A percentile compares a stretch with the other conserved stretches of the same genome.
These are phyloP conservation scores for Graphiopsis chlorocephala DNA, from an alignment of 2,329 filamentous ascomycete species.

Conservation along the genomic window DNA sequence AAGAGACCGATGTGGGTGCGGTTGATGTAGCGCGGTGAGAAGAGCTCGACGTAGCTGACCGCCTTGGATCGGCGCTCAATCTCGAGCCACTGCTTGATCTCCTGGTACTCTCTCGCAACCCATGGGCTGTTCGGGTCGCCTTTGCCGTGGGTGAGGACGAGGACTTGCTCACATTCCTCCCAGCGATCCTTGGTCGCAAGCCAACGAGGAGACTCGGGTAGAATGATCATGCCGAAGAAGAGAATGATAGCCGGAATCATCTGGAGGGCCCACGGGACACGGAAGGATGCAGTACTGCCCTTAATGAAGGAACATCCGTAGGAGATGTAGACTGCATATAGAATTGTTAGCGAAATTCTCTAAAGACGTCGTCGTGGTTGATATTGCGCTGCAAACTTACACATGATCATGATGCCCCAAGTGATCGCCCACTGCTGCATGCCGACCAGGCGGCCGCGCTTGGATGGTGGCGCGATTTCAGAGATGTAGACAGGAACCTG, in stretches of 20 bases:
- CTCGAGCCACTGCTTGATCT: conserved; percentile 67
- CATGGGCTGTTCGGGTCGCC: conserved; percentile 45
- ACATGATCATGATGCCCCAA: conserved; percentile 64
- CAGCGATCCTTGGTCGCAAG: conserved; percentile 62
- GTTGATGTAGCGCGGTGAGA: conserved; percentile 72
- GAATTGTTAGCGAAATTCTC: not conserved
- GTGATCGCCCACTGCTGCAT: conserved; percentile 74
- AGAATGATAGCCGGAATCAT: conserved; percentile 48
- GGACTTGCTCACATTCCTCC: conserved; percentile 59
- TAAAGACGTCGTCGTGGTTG: not conserved
- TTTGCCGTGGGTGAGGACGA: conserved; percentile 62
- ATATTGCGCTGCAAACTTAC: not conserved
- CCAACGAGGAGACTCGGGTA: conserved; percentile 68
- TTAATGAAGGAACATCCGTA: conserved; percentile 63
- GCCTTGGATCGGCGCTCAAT: conserved; percentile 69
- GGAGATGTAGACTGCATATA: conserved; percentile 51
- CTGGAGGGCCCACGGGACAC: conserved; percentile 51
- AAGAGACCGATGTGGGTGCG: conserved; percentile 67
- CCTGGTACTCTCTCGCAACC: conserved; percentile 65
- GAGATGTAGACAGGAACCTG: conserved; percentile 69
- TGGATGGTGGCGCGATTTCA: conserved; percentile 59
- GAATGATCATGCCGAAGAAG: conserved; percentile 50
- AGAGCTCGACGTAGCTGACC: conserved; percentile 68
- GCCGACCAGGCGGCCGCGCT: conserved; percentile 65
- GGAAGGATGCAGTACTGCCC: conserved; percentile 51